Evolutionary conservation across 805 yeast genomes (phyloP).

Genomic region (Barnettozyma wickerhamii): DNA sequence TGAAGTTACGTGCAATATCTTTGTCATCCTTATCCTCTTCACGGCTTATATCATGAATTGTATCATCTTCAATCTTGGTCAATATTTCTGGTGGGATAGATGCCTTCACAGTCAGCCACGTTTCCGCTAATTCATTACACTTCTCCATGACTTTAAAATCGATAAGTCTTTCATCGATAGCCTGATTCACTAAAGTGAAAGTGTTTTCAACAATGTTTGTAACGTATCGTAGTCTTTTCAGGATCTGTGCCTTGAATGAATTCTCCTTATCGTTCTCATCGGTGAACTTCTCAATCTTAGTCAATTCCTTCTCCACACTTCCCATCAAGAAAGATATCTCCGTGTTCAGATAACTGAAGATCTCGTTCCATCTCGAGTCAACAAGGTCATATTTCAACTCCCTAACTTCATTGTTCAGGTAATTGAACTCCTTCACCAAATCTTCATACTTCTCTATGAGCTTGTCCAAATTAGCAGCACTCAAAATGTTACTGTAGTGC

Average conservation of each 20-base stretch:
- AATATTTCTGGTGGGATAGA: constrained; percentile 22
- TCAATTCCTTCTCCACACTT: constrained; percentile 25
- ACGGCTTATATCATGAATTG: constrained; percentile 3
- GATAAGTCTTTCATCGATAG: constrained; percentile 38
- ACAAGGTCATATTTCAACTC: constrained; percentile 42
- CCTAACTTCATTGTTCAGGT: constrained; percentile 36
- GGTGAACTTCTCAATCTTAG: constrained; percentile 22
- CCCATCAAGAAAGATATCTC: constrained; percentile 32
- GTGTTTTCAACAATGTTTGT: constrained; percentile 37
- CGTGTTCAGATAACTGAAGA: constrained; percentile 43
- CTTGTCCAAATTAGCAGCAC: constrained; percentile 21
- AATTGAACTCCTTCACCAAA: constrained; percentile 37
- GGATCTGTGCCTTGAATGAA: constrained; percentile 24
- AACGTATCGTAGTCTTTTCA: constrained; percentile 31
- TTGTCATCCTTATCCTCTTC: constrained; percentile 3
- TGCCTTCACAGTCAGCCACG: constrained; percentile 27
- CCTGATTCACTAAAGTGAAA: constrained; percentile 33
- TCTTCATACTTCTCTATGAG: constrained; percentile 36
- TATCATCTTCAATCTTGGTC: constrained; percentile 12
- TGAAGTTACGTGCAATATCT: constrained; percentile 18
- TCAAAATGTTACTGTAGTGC: constrained; percentile 16
- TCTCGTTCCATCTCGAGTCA: constrained; percentile 51
- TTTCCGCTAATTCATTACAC: constrained; percentile 33
- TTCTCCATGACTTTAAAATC: constrained; percentile 31
- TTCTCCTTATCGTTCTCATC: constrained; percentile 12